Percentiles rank a stretch among this genome's conserved stretches.
These are phyloP conservation scores for Phytophthora lateralis DNA, from an alignment of 352 stramenopile species.

Conservation along the genomic window DNA sequence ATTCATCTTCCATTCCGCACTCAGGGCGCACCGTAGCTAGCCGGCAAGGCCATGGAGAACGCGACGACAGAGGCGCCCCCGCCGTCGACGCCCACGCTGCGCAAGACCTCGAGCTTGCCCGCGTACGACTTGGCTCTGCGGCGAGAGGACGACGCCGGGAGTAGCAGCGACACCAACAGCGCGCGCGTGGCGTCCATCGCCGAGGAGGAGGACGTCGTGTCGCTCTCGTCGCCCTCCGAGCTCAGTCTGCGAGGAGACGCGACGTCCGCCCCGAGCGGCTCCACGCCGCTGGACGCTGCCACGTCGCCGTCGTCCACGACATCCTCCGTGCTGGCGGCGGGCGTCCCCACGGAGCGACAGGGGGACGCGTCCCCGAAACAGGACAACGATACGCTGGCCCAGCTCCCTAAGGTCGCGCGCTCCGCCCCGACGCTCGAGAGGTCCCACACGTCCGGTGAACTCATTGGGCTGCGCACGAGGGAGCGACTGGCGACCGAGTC, in stretches of 20 bases:
- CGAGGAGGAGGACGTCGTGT: conserved; percentile 27
- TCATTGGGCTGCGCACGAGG: conserved; percentile 60
- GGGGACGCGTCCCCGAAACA: conserved; percentile 14
- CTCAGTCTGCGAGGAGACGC: conserved; percentile 34
- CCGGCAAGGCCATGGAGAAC: conserved; percentile 21
- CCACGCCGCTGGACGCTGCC: conserved; percentile 42
- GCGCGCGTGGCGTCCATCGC: conserved; percentile 30
- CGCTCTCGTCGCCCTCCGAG: conserved; percentile 30
- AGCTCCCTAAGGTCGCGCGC: conserved; percentile 21
- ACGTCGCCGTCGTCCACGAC: conserved; percentile 47
- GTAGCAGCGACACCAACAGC: conserved; percentile 26
- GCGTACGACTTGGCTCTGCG: conserved; percentile 29
- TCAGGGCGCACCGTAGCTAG: conserved; percentile 1
- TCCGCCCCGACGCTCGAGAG: conserved; percentile 61
- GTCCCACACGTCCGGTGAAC: conserved; percentile 73
- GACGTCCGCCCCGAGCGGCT: conserved; percentile 37
- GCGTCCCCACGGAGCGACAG: conserved; percentile 41
- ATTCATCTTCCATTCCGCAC: conserved; percentile 34
- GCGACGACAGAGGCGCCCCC: conserved; percentile 13
- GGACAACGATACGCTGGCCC: conserved; percentile 26
- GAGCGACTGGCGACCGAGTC: conserved; percentile 61
- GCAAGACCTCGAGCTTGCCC: conserved; percentile 34
- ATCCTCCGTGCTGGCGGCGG: conserved; percentile 42
- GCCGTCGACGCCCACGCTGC: conserved; percentile 12
- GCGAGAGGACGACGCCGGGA: conserved; percentile 20